Conservation (phyloP, 164 flowering plant genomes). For the Echeveria elegans region DNA sequence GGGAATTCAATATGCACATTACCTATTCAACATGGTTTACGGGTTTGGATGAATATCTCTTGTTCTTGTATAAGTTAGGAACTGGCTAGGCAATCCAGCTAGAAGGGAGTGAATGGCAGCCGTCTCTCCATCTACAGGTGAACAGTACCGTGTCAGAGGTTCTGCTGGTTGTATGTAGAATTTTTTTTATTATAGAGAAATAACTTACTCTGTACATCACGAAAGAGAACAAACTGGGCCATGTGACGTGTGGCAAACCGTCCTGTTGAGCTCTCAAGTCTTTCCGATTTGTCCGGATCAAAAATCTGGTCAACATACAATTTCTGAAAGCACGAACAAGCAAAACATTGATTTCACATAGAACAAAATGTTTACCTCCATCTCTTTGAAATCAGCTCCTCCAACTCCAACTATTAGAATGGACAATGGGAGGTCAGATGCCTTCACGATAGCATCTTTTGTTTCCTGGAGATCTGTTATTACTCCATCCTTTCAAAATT, state of each 20-base stretch:
- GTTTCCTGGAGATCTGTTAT: constrained; percentile 85
- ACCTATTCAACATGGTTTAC: constrained; percentile 8
- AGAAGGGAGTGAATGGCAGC: constrained; percentile 54
- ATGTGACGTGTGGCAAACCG: constrained; percentile 73
- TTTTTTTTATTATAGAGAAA: not conserved
- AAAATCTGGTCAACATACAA: constrained; percentile 27
- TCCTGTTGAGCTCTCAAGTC: constrained; percentile 58
- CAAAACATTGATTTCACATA: too few relatives aligned
- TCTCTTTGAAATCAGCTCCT: constrained; percentile 76
- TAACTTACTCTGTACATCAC: constrained; percentile 64
- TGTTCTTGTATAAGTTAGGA: constrained; percentile 44
- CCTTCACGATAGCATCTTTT: constrained; percentile 67
- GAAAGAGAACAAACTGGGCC: constrained; percentile 74
- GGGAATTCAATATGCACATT: not conserved
- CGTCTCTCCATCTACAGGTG: constrained; percentile 39
- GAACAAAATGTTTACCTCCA: constrained; percentile 47
- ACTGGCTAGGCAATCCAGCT: constrained; percentile 52
- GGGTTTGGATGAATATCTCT: constrained; percentile 35
- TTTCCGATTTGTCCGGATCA: constrained; percentile 58
- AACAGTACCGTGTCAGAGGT: not conserved
- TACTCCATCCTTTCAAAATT: constrained; percentile 56
- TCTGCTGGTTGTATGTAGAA: not conserved
- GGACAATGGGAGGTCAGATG: constrained; percentile 72
- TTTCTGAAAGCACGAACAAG: not conserved
- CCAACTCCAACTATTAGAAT: constrained; percentile 79